Evolutionary conservation across 805 yeast species (phyloP).

Genomic region (Huiozyma sinensis): DNA sequence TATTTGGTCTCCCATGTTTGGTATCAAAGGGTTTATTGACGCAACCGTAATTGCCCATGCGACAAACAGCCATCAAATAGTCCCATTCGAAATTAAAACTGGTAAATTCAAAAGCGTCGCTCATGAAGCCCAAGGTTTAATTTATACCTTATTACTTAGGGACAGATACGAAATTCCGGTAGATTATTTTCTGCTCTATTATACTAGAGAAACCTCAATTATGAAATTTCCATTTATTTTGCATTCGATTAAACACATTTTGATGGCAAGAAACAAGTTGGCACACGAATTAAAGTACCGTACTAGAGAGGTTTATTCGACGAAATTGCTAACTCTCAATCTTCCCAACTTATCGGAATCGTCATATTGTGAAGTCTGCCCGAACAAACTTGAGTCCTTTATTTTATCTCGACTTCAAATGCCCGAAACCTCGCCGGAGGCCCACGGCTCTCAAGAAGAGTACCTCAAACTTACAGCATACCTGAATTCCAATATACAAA

Average conservation of each 20-base stretch:
- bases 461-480: slow-evolving; percentile 44
- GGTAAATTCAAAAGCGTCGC: slow-evolving; percentile 52
- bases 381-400: slow-evolving; percentile 50
- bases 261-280: slow-evolving; percentile 62
- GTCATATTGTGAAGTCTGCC: slow-evolving; percentile 54
- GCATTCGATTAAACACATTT: slow-evolving; percentile 53
- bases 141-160: slow-evolving; percentile 67
- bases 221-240: slow-evolving; percentile 42
- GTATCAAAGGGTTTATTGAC: slow-evolving; percentile 82
- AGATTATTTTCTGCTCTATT: slow-evolving; percentile 56
- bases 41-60: slow-evolving; percentile 62
- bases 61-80: slow-evolving; percentile 36
- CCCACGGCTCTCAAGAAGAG: slow-evolving; percentile 40
- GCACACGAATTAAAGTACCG: slow-evolving; percentile 47
- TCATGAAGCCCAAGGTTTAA: slow-evolving; percentile 78
- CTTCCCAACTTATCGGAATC: slow-evolving; percentile 46
- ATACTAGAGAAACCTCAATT: slow-evolving; percentile 52
- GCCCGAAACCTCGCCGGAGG: slow-evolving; percentile 26
- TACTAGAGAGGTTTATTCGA: slow-evolving; percentile 9
- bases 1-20: slow-evolving; percentile 85
- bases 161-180: slow-evolving; percentile 71
- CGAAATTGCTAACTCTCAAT: slow-evolving; percentile 16
- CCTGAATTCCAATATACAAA: slow-evolving; percentile 26
- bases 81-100: slow-evolving; percentile 86
- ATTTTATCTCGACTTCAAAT: slow-evolving; percentile 40